phyloP scores from a whole-genome alignment of 1,284 basidiomycete genomes.

The Leccinum angustisporum region DNA sequence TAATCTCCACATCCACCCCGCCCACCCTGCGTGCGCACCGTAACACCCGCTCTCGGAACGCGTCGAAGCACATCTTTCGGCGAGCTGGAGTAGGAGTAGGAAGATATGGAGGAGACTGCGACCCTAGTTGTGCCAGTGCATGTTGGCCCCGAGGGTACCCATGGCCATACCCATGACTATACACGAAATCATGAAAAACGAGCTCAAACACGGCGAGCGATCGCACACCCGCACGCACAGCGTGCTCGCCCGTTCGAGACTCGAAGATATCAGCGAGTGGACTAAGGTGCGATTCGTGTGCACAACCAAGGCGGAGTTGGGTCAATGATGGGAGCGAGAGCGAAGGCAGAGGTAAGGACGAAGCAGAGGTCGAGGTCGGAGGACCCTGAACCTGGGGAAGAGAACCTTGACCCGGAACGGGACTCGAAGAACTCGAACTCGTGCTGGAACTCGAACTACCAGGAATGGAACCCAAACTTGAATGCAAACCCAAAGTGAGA shows the following conservation, averaged over 20 bases:
- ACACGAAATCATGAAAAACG: conserved; percentile 30
- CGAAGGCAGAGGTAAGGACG: background rate
- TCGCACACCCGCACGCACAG: conserved; percentile 9
- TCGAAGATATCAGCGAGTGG: conserved; percentile 20
- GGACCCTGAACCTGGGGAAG: background rate
- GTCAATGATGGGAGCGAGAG: conserved; percentile 20
- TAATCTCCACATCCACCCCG: conserved; percentile 26
- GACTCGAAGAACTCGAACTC: background rate
- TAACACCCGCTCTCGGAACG: conserved; percentile 23
- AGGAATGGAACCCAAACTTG: background rate
- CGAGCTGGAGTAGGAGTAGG: background rate
- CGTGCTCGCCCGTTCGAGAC: conserved; percentile 16
- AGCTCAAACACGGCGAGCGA: conserved; percentile 24
- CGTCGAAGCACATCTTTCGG: conserved; percentile 22
- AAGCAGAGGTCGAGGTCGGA: background rate
- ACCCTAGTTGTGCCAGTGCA: background rate
- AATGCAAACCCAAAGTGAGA: background rate
- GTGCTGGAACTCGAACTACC: background rate
- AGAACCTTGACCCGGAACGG: background rate
- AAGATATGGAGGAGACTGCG: background rate
- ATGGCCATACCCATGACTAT: background rate
- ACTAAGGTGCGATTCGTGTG: conserved; percentile 22
- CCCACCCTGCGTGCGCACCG: conserved; percentile 21
- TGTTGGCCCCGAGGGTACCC: background rate
- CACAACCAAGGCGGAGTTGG: conserved; percentile 22